Conservation (phyloP, 2,329 filamentous ascomycete species). For the Paecilomyces dactylethromorphus region DNA sequence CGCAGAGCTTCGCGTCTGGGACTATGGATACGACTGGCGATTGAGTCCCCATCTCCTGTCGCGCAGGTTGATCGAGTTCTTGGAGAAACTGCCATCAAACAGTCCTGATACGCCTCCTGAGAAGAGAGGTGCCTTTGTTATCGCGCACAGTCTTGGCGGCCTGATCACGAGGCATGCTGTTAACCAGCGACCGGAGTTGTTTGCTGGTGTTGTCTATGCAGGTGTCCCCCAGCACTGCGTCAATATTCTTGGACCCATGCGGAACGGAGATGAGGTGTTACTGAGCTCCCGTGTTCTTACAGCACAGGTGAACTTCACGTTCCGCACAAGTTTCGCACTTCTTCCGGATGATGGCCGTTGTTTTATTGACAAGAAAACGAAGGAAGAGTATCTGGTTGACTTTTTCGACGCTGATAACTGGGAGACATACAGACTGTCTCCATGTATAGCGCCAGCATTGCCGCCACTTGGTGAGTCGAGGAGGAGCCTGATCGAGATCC, state of each 20-base stretch:
- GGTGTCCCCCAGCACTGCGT: constrained; percentile 80
- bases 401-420: constrained; percentile 77
- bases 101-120: constrained; percentile 45
- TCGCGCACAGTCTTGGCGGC: constrained; percentile 81
- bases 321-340: constrained; percentile 78
- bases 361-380: constrained; percentile 76
- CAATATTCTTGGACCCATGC: constrained; percentile 82
- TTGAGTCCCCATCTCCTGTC: constrained; percentile 74
- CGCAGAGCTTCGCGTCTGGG: constrained; percentile 71
- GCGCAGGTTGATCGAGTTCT: constrained; percentile 62
- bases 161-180: constrained; percentile 83
- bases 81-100: constrained; percentile 71
- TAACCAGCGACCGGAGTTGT: constrained; percentile 77
- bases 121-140: constrained; percentile 66
- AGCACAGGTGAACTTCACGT: constrained; percentile 86
- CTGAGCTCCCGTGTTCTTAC: constrained; percentile 85
- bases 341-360: constrained; percentile 81
- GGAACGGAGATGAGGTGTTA: constrained; percentile 87
- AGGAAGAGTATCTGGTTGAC: constrained; percentile 72
- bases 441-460: constrained; percentile 64
- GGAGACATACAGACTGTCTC: constrained; percentile 71
- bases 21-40: constrained; percentile 95
- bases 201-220: constrained; percentile 78
- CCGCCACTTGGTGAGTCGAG: constrained; percentile 45
- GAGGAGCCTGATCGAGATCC: constrained; percentile 27